Conservation (phyloP, 306 rosid species). For the Cercis canadensis region DNA sequence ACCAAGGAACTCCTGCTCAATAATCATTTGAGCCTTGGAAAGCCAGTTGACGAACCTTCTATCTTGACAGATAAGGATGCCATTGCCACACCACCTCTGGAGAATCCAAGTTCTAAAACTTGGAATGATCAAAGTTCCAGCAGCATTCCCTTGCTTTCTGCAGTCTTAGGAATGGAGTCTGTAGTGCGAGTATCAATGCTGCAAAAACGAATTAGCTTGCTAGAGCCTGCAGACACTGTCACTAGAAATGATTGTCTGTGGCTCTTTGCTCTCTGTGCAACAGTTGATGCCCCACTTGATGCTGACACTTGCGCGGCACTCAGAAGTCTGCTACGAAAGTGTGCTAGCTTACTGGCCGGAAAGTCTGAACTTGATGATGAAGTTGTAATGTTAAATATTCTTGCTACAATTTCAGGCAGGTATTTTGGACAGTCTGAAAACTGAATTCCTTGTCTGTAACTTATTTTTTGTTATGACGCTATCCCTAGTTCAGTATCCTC, state of each 20-base stretch:
- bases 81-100: neutral
- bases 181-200: conserved; percentile 60
- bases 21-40: conserved; percentile 28
- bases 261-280: conserved; percentile 81
- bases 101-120: conserved; percentile 35
- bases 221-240: conserved; percentile 43
- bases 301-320: conserved; percentile 73
- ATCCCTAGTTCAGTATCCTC: too few relatives aligned
- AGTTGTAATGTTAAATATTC: conserved; percentile 77
- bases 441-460: conserved; percentile 27
- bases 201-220: conserved; percentile 60
- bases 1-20: conserved; percentile 26
- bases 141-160: conserved; percentile 57
- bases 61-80: conserved; percentile 16
- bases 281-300: conserved; percentile 74
- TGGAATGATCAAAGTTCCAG: conserved; percentile 43
- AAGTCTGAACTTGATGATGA: conserved; percentile 70
- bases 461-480: neutral
- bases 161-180: conserved; percentile 61
- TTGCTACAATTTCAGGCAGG: conserved; percentile 72
- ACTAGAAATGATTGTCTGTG: conserved; percentile 69
- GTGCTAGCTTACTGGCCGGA: conserved; percentile 71
- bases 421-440: conserved; percentile 76
- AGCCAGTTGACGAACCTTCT: conserved; percentile 32
- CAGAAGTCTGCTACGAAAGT: conserved; percentile 80